Evolutionary conservation across 768 basidiomycete genomes (phyloP), one percentile per base, ranked within the genome.

Genomic region (Serendipita sp.): DNA sequence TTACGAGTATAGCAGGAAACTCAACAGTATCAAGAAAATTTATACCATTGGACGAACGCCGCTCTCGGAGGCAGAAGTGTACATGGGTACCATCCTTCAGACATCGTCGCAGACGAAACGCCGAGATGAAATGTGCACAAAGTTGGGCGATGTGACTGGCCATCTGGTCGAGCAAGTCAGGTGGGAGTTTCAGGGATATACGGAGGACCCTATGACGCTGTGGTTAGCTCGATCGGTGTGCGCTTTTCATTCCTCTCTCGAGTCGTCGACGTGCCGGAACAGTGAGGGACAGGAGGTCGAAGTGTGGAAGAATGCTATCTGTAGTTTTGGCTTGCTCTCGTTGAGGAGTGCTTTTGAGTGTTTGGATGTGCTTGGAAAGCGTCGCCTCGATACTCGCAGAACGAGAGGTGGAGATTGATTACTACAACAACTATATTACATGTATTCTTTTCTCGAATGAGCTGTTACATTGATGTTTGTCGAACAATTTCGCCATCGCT

Each of bases 31-130:
- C 20, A 22, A 31, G 22, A 17, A 31, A 11, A 58, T 58, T 9
- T 58, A 58, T 24, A 58, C 24, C 2, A 58, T 58, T 31, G 53
- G 53, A 9, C 22, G 53, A n/a, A 28, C 13, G 17, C 53, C 53
- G 11, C 30, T 58, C 17, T 22, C 53, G 3, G 53, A 58, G 31
- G 24, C 20, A 33, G 53, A 58, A n/a, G 53, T 58, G 17, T 22
- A 24, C 24, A 58, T 58, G 53, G 53, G 53, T n/a, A 58, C 53
- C 30, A 58, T 58, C 31, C 53, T 58, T 24, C 24, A 58, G 30
- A 13, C 22, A 1, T 58, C 53, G 20, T 58, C 53, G 22, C 53
- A 58, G 30, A 26, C 24, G 1, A 26, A 33, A 24, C 22, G 53
- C 17, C 53, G 53, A 4, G 53, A 58, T 31, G 53, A 58, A 17